A percentile compares a stretch with the other conserved stretches of the same genome.
Conservation (phyloP, 2,329 filamentous ascomycete species). For the Ambrosiella xylebori region DNA sequence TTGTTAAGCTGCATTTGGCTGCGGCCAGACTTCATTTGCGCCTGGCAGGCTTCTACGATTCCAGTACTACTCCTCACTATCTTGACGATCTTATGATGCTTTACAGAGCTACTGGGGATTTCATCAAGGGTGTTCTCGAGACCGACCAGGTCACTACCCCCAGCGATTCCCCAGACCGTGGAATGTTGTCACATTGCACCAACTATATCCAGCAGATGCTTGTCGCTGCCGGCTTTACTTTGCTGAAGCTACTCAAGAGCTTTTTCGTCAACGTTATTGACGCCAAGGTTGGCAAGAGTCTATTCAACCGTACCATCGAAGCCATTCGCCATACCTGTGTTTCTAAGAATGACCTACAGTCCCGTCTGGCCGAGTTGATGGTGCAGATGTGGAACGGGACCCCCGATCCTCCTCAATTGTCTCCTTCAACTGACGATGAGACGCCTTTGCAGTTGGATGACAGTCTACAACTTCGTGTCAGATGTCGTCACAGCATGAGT, state of each 20-base stretch:
- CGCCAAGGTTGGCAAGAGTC: constrained; percentile 44
- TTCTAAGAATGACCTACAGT: constrained; percentile 60
- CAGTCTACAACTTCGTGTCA: constrained; percentile 62
- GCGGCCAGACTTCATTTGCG: constrained; percentile 61
- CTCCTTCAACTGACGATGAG: constrained; percentile 31
- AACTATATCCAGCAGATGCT: constrained; percentile 77
- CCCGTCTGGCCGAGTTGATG: constrained; percentile 68
- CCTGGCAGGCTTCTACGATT: constrained; percentile 66
- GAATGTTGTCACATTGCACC: constrained; percentile 47
- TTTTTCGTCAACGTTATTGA: constrained; percentile 60
- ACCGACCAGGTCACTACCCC: constrained; percentile 32
- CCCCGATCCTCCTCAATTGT: constrained; percentile 25
- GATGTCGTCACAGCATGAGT: constrained; percentile 71
- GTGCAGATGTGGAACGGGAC: constrained; percentile 70
- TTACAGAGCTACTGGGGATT: constrained; percentile 53
- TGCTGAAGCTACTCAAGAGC: constrained; percentile 63
- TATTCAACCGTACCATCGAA: constrained; percentile 55
- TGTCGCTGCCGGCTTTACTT: constrained; percentile 59
- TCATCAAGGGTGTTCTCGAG: constrained; percentile 47
- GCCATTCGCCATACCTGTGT: constrained; percentile 58
- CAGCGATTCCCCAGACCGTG: constrained; percentile 29
- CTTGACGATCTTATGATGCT: constrained; percentile 58
- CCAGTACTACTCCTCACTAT: constrained; percentile 52
- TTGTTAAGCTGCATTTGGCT: constrained; percentile 49
- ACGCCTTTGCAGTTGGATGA: constrained; percentile 42